Percentiles rank a stretch among this genome's conserved stretches.
phyloP scores from a whole-genome alignment of 2,329 filamentous ascomycete genomes.

The Neopestalotiopsis clavispora region DNA sequence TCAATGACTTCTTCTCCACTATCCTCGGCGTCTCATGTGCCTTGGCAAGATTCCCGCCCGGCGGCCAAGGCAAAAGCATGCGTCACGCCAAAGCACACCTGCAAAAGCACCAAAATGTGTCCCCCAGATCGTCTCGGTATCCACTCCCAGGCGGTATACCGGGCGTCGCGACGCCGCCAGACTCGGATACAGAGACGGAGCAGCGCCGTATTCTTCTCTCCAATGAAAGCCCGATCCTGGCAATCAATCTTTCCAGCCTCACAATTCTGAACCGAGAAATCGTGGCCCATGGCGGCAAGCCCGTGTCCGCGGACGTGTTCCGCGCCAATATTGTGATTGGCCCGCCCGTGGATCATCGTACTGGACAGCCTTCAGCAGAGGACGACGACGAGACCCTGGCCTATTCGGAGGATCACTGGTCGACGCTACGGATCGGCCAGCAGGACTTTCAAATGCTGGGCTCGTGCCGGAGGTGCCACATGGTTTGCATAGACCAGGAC shows the following conservation, averaged over 20 bases:
- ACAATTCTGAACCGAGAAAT: conserved; percentile 79
- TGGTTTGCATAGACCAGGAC: conserved; percentile 92
- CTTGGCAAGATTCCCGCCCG: conserved; percentile 81
- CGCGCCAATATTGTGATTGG: conserved; percentile 85
- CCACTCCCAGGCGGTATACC: conserved; percentile 60
- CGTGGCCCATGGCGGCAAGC: conserved; percentile 61
- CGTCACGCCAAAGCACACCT: conserved; percentile 76
- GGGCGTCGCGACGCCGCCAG: conserved; percentile 57
- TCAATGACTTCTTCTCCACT: conserved; percentile 79
- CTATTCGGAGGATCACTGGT: conserved; percentile 85
- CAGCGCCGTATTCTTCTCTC: conserved; percentile 74
- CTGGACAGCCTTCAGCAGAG: conserved; percentile 19
- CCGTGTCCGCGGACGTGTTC: conserved; percentile 76
- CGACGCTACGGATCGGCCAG: conserved; percentile 66
- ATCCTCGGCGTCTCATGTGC: conserved; percentile 80
- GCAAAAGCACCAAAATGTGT: conserved; percentile 56
- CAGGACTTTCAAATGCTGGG: conserved; percentile 76
- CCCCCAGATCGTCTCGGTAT: conserved; percentile 7
- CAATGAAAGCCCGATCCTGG: conserved; percentile 92
- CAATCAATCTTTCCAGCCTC: conserved; percentile 81
- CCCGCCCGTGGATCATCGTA: conserved; percentile 27
- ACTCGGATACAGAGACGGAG: conserved; percentile 57
- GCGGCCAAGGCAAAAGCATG: conserved; percentile 60
- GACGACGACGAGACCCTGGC: conserved; percentile 54
- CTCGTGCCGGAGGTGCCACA: conserved; percentile 87